Evolutionary conservation across 2,329 filamentous ascomycete genomes (phyloP), one percentile per base, ranked within the genome.

Genomic region (Colletotrichum sansevieriae): DNA sequence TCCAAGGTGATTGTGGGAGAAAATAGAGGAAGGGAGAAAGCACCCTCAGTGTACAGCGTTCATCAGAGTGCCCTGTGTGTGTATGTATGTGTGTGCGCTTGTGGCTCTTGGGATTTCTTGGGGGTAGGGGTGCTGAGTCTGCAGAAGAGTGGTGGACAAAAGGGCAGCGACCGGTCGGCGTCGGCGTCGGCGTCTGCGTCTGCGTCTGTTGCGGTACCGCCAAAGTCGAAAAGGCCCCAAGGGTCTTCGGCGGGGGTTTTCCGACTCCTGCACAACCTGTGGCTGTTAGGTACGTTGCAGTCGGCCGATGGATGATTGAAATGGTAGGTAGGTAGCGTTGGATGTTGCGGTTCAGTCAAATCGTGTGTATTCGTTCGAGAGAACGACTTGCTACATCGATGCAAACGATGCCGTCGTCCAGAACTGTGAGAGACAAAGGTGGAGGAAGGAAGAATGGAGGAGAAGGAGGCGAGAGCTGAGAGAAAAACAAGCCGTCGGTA

Each of bases 241-340:
- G 55, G 66, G 62, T 68, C 66, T 60, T 65, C 54, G 55, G 65
- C 33, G 39, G 60, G 25, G 55, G 49, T 22, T 66, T 56, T 47
- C 66, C 66, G 62, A 68, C 55, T 68, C 49, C 62, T 68, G 66
- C 62, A 49, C 62, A 25, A 65, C 65, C 61, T 65, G 25, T 65
- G 62, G 62, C 62, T 55, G 29, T 6, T 29, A 29, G 25, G 62
- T 60, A 68, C 13, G 54, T 15, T 61, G 46, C 62, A 35, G 54
- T 33, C 29, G 46, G 51, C 63, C 49, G 51, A 57, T 29, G 43
- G 52, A 57, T 67, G 20, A 49, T 43, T 43, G 46, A 41, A 58
- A 13, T 29, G 57, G 13, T 49, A 41, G 57, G 13, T 49, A 41
- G 57, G 20, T 49, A 37, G 49, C 47, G 39, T 49, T 43, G 18